Percentiles rank a stretch among this genome's conserved stretches.
Evolutionary conservation across 257 asterid genomes (phyloP).

Genomic region (Salvia rosmarinus): DNA sequence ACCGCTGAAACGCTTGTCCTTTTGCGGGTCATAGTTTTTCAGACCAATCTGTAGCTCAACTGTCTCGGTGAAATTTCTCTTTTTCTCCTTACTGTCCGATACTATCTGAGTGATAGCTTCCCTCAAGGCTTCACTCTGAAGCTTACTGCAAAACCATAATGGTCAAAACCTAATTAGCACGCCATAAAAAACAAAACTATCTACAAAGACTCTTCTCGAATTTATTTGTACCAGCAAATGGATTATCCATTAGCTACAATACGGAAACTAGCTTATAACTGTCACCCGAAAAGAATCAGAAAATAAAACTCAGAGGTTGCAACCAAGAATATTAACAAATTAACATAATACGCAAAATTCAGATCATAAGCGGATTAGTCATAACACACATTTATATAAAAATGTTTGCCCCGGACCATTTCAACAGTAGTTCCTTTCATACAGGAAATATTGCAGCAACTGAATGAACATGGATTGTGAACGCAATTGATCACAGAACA

Average conservation of each 20-base stretch:
- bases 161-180: constrained; percentile 4
- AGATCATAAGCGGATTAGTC: not conserved
- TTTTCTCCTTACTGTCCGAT: constrained; percentile 45
- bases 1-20: constrained; percentile 64
- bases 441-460: not conserved
- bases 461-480: not conserved
- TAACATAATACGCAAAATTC: not conserved
- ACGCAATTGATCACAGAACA: not conserved
- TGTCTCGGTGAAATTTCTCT: constrained; percentile 54
- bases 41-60: constrained; percentile 58
- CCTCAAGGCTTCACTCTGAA: constrained; percentile 53
- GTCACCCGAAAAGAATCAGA: not conserved
- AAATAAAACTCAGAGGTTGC: not conserved
- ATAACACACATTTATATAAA: not conserved
- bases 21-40: constrained; percentile 60
- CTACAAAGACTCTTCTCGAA: not conserved
- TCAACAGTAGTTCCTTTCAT: not conserved
- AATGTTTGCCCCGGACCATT: not conserved
- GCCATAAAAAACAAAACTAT: not conserved
- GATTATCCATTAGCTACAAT: not conserved
- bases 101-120: constrained; percentile 48
- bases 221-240: not conserved
- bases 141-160: constrained; percentile 44
- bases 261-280: not conserved
- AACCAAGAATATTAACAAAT: not conserved